These are phyloP conservation scores for Neofusicoccum kwambonambiense DNA, from an alignment of 2,329 filamentous ascomycete species.

Conservation along the genomic window DNA sequence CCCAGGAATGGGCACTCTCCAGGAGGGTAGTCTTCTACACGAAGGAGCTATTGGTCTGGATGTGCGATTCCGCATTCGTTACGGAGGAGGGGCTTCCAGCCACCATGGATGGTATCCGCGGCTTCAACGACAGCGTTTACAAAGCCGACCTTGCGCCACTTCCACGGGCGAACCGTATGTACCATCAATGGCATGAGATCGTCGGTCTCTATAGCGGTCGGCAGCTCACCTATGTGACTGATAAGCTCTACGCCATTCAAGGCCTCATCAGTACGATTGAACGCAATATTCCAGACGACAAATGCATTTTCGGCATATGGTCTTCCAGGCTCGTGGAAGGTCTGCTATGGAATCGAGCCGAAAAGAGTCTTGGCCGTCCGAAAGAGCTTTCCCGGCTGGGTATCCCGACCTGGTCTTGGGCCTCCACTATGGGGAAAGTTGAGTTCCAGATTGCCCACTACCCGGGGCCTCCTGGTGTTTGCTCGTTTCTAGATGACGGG, in stretches of 20 bases:
- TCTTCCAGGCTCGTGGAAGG: neutral
- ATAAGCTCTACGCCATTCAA: slow-evolving; percentile 19
- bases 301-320: neutral
- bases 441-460: no score
- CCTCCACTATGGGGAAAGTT: neutral
- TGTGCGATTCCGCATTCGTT: neutral
- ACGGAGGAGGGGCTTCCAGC: no score
- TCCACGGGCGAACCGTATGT: no score
- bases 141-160: no score
- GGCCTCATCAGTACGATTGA: neutral
- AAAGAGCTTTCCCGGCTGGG: neutral
- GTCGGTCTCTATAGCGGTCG: neutral
- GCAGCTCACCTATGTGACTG: slow-evolving; percentile 4
- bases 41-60: neutral
- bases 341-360: neutral
- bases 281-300: neutral
- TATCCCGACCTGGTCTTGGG: neutral
- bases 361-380: no score
- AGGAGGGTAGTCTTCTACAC: neutral
- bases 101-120: no score
- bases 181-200: no score
- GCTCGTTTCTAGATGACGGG: no score
- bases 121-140: no score
- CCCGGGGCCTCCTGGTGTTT: no score
- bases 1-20: neutral